Evolutionary conservation across 2,329 filamentous ascomycete genomes (phyloP).

Genomic region (Colletotrichum agaves): DNA sequence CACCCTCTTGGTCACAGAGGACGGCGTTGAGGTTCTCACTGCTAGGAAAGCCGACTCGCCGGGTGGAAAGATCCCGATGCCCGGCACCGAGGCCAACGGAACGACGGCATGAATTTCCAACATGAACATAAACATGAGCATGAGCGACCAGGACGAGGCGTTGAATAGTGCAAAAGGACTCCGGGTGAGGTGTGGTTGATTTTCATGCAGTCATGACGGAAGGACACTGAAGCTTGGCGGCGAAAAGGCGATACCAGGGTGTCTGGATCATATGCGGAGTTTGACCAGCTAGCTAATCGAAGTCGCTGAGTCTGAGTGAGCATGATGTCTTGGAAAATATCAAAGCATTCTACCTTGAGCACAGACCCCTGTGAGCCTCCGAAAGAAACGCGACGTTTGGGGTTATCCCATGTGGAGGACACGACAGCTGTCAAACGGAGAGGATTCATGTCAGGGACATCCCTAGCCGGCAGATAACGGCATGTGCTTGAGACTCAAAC

Average conservation of each 20-base stretch:
- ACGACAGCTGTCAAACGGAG: slow-evolving; percentile 29
- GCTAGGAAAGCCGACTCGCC: slow-evolving; percentile 78
- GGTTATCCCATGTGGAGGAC: slow-evolving; percentile 12
- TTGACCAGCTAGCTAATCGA: background rate
- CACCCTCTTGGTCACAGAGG: slow-evolving; percentile 83
- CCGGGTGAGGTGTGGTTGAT: background rate
- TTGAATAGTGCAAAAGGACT: background rate
- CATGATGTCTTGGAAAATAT: slow-evolving; percentile 9
- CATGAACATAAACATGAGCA: slow-evolving; percentile 12
- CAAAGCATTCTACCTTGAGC: background rate
- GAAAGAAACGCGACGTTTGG: background rate
- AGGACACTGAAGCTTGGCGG: background rate
- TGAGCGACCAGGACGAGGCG: slow-evolving; percentile 17
- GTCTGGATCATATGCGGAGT: background rate
- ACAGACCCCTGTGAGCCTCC: slow-evolving; percentile 4
- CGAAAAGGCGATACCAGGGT: background rate
- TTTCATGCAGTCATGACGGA: background rate
- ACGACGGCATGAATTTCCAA: slow-evolving; percentile 20
- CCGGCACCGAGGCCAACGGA: slow-evolving; percentile 43
- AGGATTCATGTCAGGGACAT: background rate
- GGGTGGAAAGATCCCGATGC: slow-evolving; percentile 75
- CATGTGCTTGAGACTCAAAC: slow-evolving; percentile 5
- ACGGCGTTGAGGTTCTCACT: slow-evolving; percentile 84
- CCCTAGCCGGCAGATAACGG: background rate
- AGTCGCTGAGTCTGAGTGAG: background rate